Conservation (phyloP, 768 basidiomycete genomes). For the Leucosporidium yakuticum region DNA sequence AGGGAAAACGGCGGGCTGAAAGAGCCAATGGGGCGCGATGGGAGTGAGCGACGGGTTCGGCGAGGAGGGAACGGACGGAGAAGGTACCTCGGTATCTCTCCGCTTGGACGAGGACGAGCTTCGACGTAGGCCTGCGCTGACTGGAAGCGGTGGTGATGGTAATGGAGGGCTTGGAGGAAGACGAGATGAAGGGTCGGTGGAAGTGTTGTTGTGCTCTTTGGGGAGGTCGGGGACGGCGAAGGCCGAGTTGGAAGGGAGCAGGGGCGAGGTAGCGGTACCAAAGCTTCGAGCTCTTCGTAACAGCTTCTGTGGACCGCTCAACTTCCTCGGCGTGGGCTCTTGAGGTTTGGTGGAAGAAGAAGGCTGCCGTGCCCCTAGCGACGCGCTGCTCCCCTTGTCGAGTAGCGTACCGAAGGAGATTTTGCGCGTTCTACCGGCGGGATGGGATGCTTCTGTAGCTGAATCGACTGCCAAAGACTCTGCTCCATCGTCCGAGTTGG, state of each 20-base stretch:
- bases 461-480: background rate
- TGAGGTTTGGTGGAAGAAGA: no score
- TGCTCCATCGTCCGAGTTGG: background rate
- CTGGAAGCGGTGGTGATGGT: background rate
- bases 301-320: no score
- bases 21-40: slow-evolving; percentile 13
- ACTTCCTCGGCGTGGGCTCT: no score
- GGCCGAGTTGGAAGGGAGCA: background rate
- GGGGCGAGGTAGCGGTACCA: background rate
- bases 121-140: background rate
- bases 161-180: background rate
- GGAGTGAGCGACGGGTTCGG: background rate
- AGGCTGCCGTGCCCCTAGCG: no score
- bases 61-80: background rate
- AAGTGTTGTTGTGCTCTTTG: slow-evolving; percentile 11
- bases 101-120: background rate
- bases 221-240: background rate
- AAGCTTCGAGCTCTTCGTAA: no score
- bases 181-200: background rate
- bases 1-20: background rate
- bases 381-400: no score
- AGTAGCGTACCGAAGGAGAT: background rate
- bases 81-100: background rate
- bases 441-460: background rate
- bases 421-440: background rate